phyloP scores from a whole-genome alignment of 2,329 filamentous ascomycete genomes.

The Talaromyces amestolkiae region DNA sequence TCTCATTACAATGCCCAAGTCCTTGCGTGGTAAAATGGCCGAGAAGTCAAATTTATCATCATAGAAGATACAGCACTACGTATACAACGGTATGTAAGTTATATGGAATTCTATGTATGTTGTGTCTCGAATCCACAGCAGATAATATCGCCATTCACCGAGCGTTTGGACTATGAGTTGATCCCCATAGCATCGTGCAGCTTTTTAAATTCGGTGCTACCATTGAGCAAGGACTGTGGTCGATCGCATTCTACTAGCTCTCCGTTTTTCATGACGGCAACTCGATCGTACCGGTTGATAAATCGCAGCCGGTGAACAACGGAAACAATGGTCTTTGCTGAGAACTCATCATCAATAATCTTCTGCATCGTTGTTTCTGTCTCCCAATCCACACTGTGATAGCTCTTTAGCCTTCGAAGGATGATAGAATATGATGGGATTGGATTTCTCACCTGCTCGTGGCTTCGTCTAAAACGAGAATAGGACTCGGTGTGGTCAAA shows the following conservation, averaged over 20 bases:
- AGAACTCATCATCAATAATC: conserved; percentile 55
- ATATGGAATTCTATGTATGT: not conserved
- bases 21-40: no score
- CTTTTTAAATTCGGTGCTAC: conserved; percentile 36
- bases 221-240: conserved; percentile 36
- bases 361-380: conserved; percentile 59
- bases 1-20: no score
- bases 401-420: not conserved
- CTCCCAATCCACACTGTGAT: conserved; percentile 52
- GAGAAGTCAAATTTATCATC: no score
- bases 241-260: conserved; percentile 35
- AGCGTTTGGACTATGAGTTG: not conserved
- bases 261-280: conserved; percentile 37
- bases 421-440: not conserved
- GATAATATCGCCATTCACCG: not conserved
- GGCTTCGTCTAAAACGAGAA: conserved; percentile 46
- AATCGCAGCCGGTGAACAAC: conserved; percentile 56
- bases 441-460: conserved; percentile 32
- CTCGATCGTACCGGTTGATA: conserved; percentile 38
- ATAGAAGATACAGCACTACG: no score
- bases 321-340: conserved; percentile 57
- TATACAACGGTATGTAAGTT: no score
- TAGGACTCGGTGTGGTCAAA: conserved; percentile 47
- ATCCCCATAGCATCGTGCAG: conserved; percentile 24
- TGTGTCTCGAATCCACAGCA: not conserved